Base-by-base conservation (phyloP, 306 rosid species). In the Rosa chinensis region DNA sequence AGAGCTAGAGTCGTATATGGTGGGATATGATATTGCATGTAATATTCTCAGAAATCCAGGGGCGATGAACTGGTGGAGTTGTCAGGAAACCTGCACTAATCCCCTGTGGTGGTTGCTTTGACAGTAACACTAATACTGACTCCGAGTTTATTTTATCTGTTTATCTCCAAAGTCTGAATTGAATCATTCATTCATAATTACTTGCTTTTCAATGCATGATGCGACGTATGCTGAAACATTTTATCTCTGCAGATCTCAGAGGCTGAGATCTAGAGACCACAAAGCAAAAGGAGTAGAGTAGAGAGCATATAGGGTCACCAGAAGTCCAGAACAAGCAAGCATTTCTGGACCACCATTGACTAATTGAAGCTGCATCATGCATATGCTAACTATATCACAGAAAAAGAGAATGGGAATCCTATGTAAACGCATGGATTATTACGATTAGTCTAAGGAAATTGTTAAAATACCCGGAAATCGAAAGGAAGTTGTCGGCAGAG, bases 151-250 rank as follows among this genome's bases (percentile, higher is more conserved):
- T 85, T 92, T 84, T 83, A 84, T 84, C 89, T 85, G 14, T 92
- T 92, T 87, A 82, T 81, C 86, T 66, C 45, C 79, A 83, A 90
- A 81, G 72, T 85, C 89, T 83, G 85, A 78, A 86, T 66, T 90
- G 93, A 92, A 92, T 90, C 90, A 90, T 92, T 87, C 97, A 84
- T 84, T 92, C 97, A 92, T 92, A 86, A 92, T 92, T 85, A 88
- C 92, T 72, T 68, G 86, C 88, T 88, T 87, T 91, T 84, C 23
- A 77, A 85, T 77, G 85, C 80, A 72, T 37, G 90, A 87, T 85
- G 89, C 86, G 91, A 89, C 89, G 56, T 84, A 4, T 84, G 78
- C 87, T 79, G 68, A 82, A 87, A 87, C 90, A 88, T 85, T 66
- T 66, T 66, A 39, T 66, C 25, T 66, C 16, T 39, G 72, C 72